phyloP scores from a whole-genome alignment of 805 yeast species.

The Kodamaea laetipori region DNA sequence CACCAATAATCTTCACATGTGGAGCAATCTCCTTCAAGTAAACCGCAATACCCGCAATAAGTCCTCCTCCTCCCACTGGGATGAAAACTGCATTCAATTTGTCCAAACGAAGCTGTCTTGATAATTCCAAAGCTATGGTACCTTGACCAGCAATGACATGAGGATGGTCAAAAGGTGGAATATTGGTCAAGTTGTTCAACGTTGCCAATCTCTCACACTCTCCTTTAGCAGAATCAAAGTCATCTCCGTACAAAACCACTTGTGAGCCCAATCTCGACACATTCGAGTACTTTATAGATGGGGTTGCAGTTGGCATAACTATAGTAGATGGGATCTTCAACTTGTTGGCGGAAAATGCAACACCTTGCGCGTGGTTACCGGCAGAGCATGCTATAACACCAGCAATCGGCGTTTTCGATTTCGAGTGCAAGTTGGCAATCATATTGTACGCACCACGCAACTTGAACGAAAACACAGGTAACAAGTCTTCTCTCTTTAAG shows the following conservation, averaged over 20 bases:
- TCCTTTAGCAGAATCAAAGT: slow-evolving; percentile 90
- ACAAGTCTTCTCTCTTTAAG: slow-evolving; percentile 87
- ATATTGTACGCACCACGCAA: slow-evolving; percentile 96
- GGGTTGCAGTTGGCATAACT: slow-evolving; percentile 98
- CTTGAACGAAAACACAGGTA: slow-evolving; percentile 95
- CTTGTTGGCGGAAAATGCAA: slow-evolving; percentile 85
- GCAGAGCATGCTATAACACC: slow-evolving; percentile 99
- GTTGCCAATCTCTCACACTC: slow-evolving; percentile 77
- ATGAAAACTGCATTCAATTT: slow-evolving; percentile 84
- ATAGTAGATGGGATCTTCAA: slow-evolving; percentile 91
- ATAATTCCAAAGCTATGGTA: slow-evolving; percentile 89
- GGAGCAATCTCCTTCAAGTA: slow-evolving; percentile 95
- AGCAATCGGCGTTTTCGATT: slow-evolving; percentile 55
- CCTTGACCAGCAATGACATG: slow-evolving; percentile 99
- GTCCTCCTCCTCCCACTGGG: slow-evolving; percentile 97
- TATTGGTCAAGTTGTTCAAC: slow-evolving; percentile 76
- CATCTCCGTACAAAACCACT: slow-evolving; percentile 91
- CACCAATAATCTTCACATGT: slow-evolving; percentile 94
- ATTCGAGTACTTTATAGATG: slow-evolving; percentile 88
- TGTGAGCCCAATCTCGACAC: slow-evolving; percentile 92
- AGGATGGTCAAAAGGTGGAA: slow-evolving; percentile 99
- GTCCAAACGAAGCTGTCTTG: slow-evolving; percentile 80
- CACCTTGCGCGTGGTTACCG: slow-evolving; percentile 99
- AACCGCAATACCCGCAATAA: slow-evolving; percentile 86
- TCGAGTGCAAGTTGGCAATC: slow-evolving; percentile 81